Conservation (phyloP, 1,284 basidiomycete species). For the Cutaneotrichosporon cutaneum region DNA sequence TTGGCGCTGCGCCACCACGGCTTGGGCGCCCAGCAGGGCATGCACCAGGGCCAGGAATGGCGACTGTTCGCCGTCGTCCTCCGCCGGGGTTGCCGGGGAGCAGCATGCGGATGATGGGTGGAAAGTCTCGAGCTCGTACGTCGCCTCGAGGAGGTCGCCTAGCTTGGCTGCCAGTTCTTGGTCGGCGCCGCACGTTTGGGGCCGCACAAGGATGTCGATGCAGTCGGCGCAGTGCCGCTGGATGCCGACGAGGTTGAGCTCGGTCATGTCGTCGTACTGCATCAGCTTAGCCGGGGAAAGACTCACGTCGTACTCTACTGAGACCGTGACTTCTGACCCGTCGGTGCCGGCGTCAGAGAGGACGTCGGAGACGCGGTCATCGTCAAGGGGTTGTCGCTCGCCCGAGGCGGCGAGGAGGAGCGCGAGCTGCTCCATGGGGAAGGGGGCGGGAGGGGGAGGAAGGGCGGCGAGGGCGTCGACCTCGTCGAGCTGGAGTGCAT, state of each 20-base stretch:
- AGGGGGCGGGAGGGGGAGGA: constrained; percentile 38
- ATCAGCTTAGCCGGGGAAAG: not conserved
- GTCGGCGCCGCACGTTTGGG: constrained; percentile 15
- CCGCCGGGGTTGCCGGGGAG: constrained; percentile 18
- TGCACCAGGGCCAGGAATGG: constrained; percentile 17
- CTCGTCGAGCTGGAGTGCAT: constrained; percentile 4
- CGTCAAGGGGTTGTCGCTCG: not conserved
- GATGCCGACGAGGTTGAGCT: constrained; percentile 31
- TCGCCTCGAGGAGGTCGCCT: constrained; percentile 41
- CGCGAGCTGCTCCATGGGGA: constrained; percentile 27
- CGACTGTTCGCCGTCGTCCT: constrained; percentile 4
- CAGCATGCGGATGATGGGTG: constrained; percentile 25
- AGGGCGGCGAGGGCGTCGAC: constrained; percentile 16
- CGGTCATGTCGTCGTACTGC: constrained; percentile 26
- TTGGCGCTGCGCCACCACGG: constrained; percentile 9
- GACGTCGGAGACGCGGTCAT: not conserved
- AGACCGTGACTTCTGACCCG: not conserved
- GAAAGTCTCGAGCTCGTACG: constrained; percentile 43
- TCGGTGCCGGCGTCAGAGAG: constrained; percentile 6
- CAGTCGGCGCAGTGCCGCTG: constrained; percentile 34
- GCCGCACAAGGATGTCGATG: constrained; percentile 30
- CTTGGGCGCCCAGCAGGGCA: constrained; percentile 11
- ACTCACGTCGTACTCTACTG: constrained; percentile 8
- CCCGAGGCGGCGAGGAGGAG: not conserved
- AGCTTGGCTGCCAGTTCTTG: constrained; percentile 33